A percentile compares a stretch with the other conserved stretches of the same genome.
These are phyloP conservation scores for Xerocomellus intermedius DNA, from an alignment of 768 basidiomycete species.

Conservation along the genomic window DNA sequence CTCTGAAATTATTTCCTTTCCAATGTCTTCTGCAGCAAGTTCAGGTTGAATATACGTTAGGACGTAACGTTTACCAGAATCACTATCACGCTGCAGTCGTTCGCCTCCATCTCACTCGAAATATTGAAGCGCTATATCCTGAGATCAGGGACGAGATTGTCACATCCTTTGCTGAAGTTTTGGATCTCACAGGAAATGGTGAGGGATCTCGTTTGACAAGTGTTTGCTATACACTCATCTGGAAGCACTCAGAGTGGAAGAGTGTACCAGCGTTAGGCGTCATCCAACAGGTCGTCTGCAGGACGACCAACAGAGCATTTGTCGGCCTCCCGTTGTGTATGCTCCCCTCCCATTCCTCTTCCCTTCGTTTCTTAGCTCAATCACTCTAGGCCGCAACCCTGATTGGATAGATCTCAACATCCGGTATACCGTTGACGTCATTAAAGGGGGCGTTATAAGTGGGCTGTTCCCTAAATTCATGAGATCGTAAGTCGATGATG, in stretches of 20 bases:
- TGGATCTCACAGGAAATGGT: conserved; percentile 20
- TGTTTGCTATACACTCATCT: background rate
- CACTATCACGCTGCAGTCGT: conserved; percentile 30
- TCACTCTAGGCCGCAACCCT: conserved; percentile 36
- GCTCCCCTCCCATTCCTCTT: background rate
- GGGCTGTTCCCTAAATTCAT: background rate
- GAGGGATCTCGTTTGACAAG: background rate
- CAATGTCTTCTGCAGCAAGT: conserved; percentile 29
- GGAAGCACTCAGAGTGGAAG: background rate
- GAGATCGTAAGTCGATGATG: background rate
- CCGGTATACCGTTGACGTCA: conserved; percentile 30
- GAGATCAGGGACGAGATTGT: conserved; percentile 46
- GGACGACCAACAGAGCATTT: conserved; percentile 30
- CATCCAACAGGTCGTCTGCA: conserved; percentile 25
- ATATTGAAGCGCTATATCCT: background rate
- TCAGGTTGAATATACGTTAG: conserved; percentile 39
- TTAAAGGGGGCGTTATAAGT: background rate
- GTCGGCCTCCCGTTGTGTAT: conserved; percentile 50
- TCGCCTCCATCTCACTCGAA: conserved; percentile 7
- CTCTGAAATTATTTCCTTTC: background rate
- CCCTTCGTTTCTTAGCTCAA: background rate
- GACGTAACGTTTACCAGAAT: conserved; percentile 27
- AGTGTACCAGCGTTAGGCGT: background rate
- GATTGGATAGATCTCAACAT: conserved; percentile 36
- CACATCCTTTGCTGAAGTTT: conserved; percentile 38